Base-by-base conservation (phyloP, 306 rosid genomes). In the Bauhinia variegata region DNA sequence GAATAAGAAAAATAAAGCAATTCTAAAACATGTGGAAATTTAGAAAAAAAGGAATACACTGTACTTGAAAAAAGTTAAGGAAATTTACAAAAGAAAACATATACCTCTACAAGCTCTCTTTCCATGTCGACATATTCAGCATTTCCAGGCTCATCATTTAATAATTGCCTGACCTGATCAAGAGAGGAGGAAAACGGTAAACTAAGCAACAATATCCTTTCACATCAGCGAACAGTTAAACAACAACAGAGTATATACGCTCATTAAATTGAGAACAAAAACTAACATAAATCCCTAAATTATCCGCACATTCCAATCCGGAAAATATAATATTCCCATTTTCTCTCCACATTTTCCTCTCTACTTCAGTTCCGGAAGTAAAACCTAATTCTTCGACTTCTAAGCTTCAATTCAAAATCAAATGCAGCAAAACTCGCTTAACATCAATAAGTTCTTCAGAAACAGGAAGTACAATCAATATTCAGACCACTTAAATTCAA, bases 101-200 rank as follows among this genome's bases (percentile, higher is more conserved):
- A 23, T 72, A 92, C 98, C 98, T 88, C 98, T 5, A 46, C 65
- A 70, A 93, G 93, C 78, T 93, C 98, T 73, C 84, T 89, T 84
- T 88, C 97, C 98, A 93, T 86, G 65, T 93, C 98, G 36, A 70
- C 91, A 83, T 88, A 89, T 57, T 89, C 97, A 7, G 91, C 55
- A 79, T 89, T 93, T 13, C 77, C 78, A 30, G 98, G 95, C 36
- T 90, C 96, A 55, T 84, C 88, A 36, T 61, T 87, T 60, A 93
- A 63, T 34, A 88, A 81, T 60, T 84, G 82, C 71, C 85, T 85
- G 39, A 93, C 96, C 98, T 93, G 91, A 71, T 38, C 39, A 58
- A 63, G 28, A 65, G 34, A 34, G 14, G 44, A 49, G 11, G 32
- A 54, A 42, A 58, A 77, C 50, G 54, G 65, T 23, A 23, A 44